These are phyloP conservation scores for Scutellospora calospora DNA, from an alignment of 371 early-diverging fungal species.

Conservation along the genomic window DNA sequence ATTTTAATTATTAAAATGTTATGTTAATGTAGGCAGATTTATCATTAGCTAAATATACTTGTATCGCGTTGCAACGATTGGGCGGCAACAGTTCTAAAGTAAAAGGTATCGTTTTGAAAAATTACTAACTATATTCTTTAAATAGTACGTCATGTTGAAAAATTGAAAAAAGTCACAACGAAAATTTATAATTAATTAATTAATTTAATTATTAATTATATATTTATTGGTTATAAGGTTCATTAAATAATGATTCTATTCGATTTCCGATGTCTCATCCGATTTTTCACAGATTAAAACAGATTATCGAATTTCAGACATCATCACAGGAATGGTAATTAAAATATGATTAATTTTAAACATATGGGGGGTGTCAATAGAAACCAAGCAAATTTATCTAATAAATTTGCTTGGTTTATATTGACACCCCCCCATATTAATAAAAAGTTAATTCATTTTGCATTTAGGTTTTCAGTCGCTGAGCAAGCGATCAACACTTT, in stretches of 20 bases:
- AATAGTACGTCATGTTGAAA: no score
- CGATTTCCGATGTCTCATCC: slow-evolving; percentile 79
- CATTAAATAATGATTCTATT: slow-evolving; percentile 59
- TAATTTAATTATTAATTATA: not conserved
- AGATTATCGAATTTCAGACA: slow-evolving; percentile 69
- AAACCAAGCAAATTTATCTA: no score
- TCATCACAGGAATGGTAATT: slow-evolving; percentile 72
- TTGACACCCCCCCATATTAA: no score
- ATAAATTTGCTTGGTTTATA: no score
- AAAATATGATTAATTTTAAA: not conserved
- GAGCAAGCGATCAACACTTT: slow-evolving; percentile 94
- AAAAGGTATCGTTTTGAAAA: slow-evolving; percentile 47
- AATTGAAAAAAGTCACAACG: no score
- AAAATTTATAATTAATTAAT: not conserved
- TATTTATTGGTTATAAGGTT: slow-evolving; percentile 2
- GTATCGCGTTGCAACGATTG: slow-evolving; percentile 87
- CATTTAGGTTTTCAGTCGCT: slow-evolving; percentile 82
- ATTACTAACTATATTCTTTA: not conserved
- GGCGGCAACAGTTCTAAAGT: slow-evolving; percentile 58
- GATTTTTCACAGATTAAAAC: slow-evolving; percentile 70
- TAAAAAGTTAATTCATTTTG: not conserved
- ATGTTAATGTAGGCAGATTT: slow-evolving; percentile 64
- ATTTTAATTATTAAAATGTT: slow-evolving; percentile 1
- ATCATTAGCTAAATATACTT: slow-evolving; percentile 86
- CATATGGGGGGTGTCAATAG: no score